Conservation (phyloP, 495 filamentous ascomycete genomes). For the Hypoxylon lienhwacheense region DNA sequence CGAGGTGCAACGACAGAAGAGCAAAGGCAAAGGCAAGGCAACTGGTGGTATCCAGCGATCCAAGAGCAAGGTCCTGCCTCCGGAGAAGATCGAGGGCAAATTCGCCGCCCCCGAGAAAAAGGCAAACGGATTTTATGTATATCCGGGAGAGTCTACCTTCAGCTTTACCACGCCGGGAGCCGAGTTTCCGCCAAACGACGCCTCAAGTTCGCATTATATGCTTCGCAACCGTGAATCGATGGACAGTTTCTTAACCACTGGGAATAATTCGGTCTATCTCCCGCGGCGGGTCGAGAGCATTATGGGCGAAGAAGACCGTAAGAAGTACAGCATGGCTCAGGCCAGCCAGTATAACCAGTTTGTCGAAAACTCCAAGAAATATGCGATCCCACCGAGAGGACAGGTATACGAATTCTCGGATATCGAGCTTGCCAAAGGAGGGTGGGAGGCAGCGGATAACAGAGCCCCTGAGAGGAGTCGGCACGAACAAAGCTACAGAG, state of each 20-base stretch:
- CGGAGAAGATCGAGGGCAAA: constrained; percentile 70
- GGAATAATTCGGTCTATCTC: constrained; percentile 65
- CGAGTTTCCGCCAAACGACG: constrained; percentile 25
- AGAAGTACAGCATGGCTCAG: constrained; percentile 69
- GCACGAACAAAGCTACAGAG: constrained; percentile 29
- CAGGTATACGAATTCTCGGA: constrained; percentile 59
- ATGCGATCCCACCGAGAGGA: constrained; percentile 52
- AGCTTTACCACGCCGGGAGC: constrained; percentile 46
- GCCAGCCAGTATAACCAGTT: constrained; percentile 54
- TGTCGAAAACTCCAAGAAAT: constrained; percentile 53
- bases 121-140: constrained; percentile 63
- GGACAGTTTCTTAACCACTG: constrained; percentile 71
- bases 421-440: constrained; percentile 48
- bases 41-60: constrained; percentile 44
- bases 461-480: constrained; percentile 12
- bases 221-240: constrained; percentile 66
- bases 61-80: constrained; percentile 66
- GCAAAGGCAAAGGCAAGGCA: constrained; percentile 44
- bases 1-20: constrained; percentile 54
- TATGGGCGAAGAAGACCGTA: constrained; percentile 75
- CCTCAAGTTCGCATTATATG: constrained; percentile 47
- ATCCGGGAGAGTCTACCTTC: constrained; percentile 62
- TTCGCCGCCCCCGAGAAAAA: constrained; percentile 64
- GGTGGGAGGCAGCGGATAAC: constrained; percentile 43
- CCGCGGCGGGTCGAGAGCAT: constrained; percentile 81